A percentile compares a stretch with the other conserved stretches of the same genome.
Conservation (phyloP, 495 filamentous ascomycete species). For the Extremus antarcticus region DNA sequence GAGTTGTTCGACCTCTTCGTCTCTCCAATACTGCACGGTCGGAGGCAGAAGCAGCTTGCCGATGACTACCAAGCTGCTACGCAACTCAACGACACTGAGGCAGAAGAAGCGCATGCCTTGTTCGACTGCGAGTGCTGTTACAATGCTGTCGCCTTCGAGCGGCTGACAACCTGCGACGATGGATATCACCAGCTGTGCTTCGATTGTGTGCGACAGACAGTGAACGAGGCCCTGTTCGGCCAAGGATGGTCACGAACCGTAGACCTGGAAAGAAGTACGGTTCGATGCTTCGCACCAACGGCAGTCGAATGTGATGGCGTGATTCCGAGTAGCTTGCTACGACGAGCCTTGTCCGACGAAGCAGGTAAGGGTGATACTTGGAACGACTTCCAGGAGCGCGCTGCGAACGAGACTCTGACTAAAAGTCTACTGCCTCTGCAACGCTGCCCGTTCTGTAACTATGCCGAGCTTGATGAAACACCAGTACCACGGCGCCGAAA, state of each 20-base stretch:
- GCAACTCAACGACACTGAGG: constrained; percentile 63
- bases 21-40: constrained; percentile 45
- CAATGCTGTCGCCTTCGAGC: constrained; percentile 64
- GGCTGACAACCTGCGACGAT: constrained; percentile 60
- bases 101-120: constrained; percentile 54
- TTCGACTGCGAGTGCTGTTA: constrained; percentile 93
- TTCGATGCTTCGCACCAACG: constrained; percentile 70
- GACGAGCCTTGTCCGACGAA: constrained; percentile 55
- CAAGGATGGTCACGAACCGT: constrained; percentile 83
- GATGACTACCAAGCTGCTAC: constrained; percentile 54
- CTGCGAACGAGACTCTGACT: constrained; percentile 59
- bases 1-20: constrained; percentile 65
- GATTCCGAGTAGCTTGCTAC: constrained; percentile 56
- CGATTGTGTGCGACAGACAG: constrained; percentile 64
- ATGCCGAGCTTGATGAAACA: constrained; percentile 76
- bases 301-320: constrained; percentile 52
- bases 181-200: constrained; percentile 78
- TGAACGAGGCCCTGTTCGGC: constrained; percentile 79
- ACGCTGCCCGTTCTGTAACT: constrained; percentile 81
- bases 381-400: constrained; percentile 61
- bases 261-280: constrained; percentile 52
- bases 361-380: constrained; percentile 58
- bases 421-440: constrained; percentile 64
- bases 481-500: constrained; percentile 31
- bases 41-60: constrained; percentile 45